Evolutionary conservation across 129 eudicot genomes (phyloP).

Genomic region (Pittosporum tobira): DNA sequence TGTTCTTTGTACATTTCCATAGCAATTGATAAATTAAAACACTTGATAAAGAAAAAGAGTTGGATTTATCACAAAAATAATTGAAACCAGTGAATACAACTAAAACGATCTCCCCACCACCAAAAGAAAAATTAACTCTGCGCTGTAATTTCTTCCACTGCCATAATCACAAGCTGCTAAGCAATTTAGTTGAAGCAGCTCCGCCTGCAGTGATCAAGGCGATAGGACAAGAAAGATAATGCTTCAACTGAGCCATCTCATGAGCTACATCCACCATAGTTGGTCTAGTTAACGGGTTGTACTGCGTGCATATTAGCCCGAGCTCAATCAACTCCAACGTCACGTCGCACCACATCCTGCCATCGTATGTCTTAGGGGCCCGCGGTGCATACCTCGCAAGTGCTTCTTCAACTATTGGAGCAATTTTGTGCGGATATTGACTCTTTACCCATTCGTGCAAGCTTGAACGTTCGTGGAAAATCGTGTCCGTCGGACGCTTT

Average conservation of each 20-base stretch:
- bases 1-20: too few relatives aligned
- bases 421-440: conserved; percentile 48
- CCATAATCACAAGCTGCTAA: conserved; percentile 1
- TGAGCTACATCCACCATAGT: conserved; percentile 70
- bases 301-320: conserved; percentile 72
- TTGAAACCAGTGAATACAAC: neutral
- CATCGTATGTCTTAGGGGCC: neutral
- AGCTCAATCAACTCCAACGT: conserved; percentile 62
- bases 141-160: neutral
- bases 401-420: conserved; percentile 43
- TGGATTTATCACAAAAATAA: neutral
- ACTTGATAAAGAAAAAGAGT: too few relatives aligned
- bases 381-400: conserved; percentile 17
- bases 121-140: neutral
- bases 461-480: conserved; percentile 38
- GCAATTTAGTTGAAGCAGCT: neutral
- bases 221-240: conserved; percentile 28
- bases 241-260: conserved; percentile 52
- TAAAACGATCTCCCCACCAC: neutral
- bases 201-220: neutral
- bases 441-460: conserved; percentile 73
- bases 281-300: conserved; percentile 57
- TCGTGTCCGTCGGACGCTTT: conserved; percentile 55
- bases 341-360: conserved; percentile 39
- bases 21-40: too few relatives aligned